phyloP scores from a whole-genome alignment of 257 asterid species.

The Nicotiana sylvestris region DNA sequence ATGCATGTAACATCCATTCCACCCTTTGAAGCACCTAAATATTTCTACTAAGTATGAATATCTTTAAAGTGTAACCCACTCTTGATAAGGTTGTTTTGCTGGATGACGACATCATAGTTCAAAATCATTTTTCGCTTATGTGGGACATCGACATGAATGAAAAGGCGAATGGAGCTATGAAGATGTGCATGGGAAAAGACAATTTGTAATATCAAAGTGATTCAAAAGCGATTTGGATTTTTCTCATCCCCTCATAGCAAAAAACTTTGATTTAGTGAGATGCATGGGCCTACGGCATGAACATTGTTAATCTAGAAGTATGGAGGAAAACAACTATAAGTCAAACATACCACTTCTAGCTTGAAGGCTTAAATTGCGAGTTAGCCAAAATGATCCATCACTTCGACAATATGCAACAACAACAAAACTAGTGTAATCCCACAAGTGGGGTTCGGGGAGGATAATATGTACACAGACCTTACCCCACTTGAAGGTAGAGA shows the following conservation, averaged over 20 bases:
- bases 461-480: too few relatives aligned
- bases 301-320: conserved; percentile 74
- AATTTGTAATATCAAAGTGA: conserved; percentile 75
- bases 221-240: conserved; percentile 73
- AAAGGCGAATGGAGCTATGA: conserved; percentile 87
- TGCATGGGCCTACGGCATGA: conserved; percentile 97
- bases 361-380: conserved; percentile 48
- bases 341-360: conserved; percentile 68
- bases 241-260: conserved; percentile 74
- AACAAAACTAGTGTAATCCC: too few relatives aligned
- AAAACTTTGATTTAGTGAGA: conserved; percentile 53
- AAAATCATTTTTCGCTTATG: conserved; percentile 71
- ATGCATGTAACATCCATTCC: not conserved
- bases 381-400: not conserved
- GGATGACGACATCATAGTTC: conserved; percentile 78
- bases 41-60: not conserved
- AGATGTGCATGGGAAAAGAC: conserved; percentile 74
- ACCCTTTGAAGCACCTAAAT: not conserved
- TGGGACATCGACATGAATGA: conserved; percentile 79
- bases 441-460: too few relatives aligned
- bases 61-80: conserved; percentile 71
- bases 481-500: too few relatives aligned
- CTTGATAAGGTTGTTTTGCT: conserved; percentile 75
- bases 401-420: too few relatives aligned
- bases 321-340: conserved; percentile 82